These are phyloP conservation scores for Apiospora sp. DNA, from an alignment of 2,329 filamentous ascomycete genomes.

Conservation along the genomic window DNA sequence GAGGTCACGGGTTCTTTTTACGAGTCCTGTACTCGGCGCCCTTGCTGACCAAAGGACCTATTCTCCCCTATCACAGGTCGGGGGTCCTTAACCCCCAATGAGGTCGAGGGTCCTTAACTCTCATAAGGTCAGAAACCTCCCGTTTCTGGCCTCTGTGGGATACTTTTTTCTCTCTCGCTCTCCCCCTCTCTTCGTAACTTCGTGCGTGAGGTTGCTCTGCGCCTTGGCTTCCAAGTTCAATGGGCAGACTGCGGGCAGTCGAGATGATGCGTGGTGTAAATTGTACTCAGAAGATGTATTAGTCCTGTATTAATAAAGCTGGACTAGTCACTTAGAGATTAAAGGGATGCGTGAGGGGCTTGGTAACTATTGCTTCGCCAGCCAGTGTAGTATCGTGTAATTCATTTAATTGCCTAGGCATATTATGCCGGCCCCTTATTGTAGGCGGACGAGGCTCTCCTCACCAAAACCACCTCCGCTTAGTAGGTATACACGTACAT, in stretches of 20 bases:
- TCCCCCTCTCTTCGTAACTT: not conserved
- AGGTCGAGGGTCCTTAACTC: too few relatives aligned
- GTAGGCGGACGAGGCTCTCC: not conserved
- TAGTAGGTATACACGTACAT: not conserved
- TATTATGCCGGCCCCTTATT: not conserved
- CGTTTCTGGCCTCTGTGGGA: too few relatives aligned
- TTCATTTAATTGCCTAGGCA: not conserved
- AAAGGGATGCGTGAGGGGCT: too few relatives aligned
- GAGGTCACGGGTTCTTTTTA: too few relatives aligned
- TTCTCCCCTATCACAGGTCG: too few relatives aligned
- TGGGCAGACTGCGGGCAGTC: not conserved
- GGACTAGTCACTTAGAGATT: too few relatives aligned
- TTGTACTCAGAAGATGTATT: too few relatives aligned
- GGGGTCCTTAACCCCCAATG: too few relatives aligned
- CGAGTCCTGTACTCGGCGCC: too few relatives aligned
- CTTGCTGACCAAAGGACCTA: too few relatives aligned
- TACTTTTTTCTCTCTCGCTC: not conserved
- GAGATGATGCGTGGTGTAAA: not conserved
- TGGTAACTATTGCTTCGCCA: not conserved
- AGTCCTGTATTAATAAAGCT: too few relatives aligned
- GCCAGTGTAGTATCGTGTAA: not conserved
- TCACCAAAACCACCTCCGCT: not conserved
- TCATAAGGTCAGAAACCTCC: too few relatives aligned
- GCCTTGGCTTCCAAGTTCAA: not conserved
- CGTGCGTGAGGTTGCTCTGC: not conserved